A percentile compares a stretch with the other conserved stretches of the same genome.
Conservation (phyloP, 768 basidiomycete species). For the Lactarius tabidus region DNA sequence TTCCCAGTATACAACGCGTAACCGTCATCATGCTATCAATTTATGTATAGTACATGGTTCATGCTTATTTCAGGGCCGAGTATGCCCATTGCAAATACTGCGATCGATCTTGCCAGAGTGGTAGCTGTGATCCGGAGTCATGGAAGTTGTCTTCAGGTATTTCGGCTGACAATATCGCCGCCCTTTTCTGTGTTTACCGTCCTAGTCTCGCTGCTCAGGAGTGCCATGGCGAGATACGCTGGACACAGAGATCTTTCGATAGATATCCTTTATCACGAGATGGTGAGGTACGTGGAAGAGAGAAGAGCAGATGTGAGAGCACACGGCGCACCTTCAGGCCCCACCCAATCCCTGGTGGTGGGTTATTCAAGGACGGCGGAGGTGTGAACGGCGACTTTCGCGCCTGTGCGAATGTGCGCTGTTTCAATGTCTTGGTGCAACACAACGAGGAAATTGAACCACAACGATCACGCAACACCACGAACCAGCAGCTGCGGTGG, state of each 20-base stretch:
- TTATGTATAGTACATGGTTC: too few species aligned
- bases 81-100: too few species aligned
- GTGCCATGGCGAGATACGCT: conserved; percentile 97
- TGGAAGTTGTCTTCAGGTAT: too few species aligned
- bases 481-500: too few species aligned
- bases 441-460: conserved; percentile 79
- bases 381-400: conserved; percentile 96
- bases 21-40: background rate
- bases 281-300: background rate
- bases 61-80: too few species aligned
- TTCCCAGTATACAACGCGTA: background rate
- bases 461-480: too few species aligned
- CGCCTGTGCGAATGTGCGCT: conserved; percentile 91
- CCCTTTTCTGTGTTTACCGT: too few species aligned
- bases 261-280: conserved; percentile 69
- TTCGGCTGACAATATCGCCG: too few species aligned
- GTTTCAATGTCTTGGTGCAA: conserved; percentile 96
- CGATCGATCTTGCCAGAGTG: too few species aligned
- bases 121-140: too few species aligned
- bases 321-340: conserved; percentile 73
- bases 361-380: conserved; percentile 94
- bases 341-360: conserved; percentile 92
- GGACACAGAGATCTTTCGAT: conserved; percentile 92
- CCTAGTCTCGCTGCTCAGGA: too few species aligned
- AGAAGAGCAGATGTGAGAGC: background rate